Evolutionary conservation across 371 early-diverging fungal species (phyloP).

Genomic region (Mortierella sp.): DNA sequence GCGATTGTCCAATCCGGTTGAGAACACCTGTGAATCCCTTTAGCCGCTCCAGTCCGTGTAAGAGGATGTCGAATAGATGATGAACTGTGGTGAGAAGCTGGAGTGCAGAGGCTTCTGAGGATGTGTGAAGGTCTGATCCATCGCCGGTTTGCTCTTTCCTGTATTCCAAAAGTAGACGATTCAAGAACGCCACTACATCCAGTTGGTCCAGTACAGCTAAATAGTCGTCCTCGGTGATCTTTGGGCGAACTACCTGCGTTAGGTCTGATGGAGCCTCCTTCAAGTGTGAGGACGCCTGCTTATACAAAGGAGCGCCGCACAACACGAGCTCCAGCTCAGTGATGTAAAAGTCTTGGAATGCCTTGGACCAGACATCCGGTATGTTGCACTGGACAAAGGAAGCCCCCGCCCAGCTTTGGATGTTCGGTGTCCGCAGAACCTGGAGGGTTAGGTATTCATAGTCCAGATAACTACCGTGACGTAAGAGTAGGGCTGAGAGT

Average conservation of each 20-base stretch:
- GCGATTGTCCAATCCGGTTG: constrained; percentile 59
- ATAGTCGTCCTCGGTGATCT: constrained; percentile 71
- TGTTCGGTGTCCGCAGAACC: constrained; percentile 55
- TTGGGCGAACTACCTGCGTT: constrained; percentile 21
- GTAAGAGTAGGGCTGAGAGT: constrained; percentile 53
- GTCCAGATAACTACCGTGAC: constrained; percentile 40
- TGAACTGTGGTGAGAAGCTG: constrained; percentile 31
- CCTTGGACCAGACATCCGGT: constrained; percentile 52
- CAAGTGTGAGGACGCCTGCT: constrained; percentile 12
- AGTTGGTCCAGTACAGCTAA: constrained; percentile 69
- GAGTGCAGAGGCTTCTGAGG: constrained; percentile 41
- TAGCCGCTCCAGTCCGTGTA: constrained; percentile 21
- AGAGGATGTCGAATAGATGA: constrained; percentile 28
- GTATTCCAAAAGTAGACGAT: constrained; percentile 46
- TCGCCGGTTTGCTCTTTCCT: constrained; percentile 21
- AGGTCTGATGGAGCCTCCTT: constrained; percentile 1
- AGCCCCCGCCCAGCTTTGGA: constrained; percentile 64
- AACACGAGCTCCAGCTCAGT: constrained; percentile 47
- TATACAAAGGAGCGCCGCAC: constrained; percentile 37
- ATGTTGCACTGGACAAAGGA: constrained; percentile 65
- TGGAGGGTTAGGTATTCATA: constrained; percentile 60
- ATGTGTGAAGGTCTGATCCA: constrained; percentile 31
- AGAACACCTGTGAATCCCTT: constrained; percentile 21
- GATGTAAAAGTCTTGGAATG: constrained; percentile 38
- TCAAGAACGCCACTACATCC: constrained; percentile 58